phyloP scores from a whole-genome alignment of 2,329 filamentous ascomycete genomes.

The Alternaria conjuncta region DNA sequence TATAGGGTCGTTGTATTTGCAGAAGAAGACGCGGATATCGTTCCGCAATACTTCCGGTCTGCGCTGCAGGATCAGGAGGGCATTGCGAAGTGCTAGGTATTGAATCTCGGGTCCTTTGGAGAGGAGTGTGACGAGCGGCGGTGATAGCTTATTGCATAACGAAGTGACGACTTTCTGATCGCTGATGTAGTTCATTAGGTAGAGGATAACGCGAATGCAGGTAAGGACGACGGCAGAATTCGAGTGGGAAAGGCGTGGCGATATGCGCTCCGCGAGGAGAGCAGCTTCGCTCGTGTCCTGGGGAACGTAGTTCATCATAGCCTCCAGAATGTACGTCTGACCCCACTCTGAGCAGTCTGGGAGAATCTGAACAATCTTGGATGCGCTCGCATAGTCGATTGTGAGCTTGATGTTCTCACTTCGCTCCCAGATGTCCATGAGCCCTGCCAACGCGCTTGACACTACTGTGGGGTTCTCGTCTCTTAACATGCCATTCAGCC shows the following conservation, averaged over 20 bases:
- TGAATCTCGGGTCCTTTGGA: slow-evolving; percentile 99
- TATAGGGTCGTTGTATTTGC: slow-evolving; percentile 99
- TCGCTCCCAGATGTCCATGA: slow-evolving; percentile 98
- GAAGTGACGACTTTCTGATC: slow-evolving; percentile 87
- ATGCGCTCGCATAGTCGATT: slow-evolving; percentile 96
- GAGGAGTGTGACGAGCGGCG: slow-evolving; percentile 89
- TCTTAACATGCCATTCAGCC: slow-evolving; percentile 84
- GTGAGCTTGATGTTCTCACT: slow-evolving; percentile 98
- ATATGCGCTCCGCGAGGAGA: slow-evolving; percentile 88
- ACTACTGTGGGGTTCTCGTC: slow-evolving; percentile 98
- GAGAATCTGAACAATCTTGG: slow-evolving; percentile 95
- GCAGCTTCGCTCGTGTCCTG: slow-evolving; percentile 88
- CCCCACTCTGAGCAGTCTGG: slow-evolving; percentile 99
- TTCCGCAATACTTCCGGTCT: slow-evolving; percentile 92
- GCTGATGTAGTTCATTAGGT: slow-evolving; percentile 97
- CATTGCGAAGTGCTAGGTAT: slow-evolving; percentile 92
- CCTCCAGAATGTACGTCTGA: slow-evolving; percentile 97
- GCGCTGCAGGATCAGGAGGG: slow-evolving; percentile 89
- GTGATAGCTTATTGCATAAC: slow-evolving; percentile 90
- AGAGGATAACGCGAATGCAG: slow-evolving; percentile 93
- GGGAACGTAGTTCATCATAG: slow-evolving; percentile 96
- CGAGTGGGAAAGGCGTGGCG: slow-evolving; percentile 93
- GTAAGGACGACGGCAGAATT: slow-evolving; percentile 97
- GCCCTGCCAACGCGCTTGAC: slow-evolving; percentile 84
- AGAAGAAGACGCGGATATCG: slow-evolving; percentile 98